These are phyloP conservation scores for Pythium vanterpoolii DNA, from an alignment of 352 stramenopile species.

Conservation along the genomic window DNA sequence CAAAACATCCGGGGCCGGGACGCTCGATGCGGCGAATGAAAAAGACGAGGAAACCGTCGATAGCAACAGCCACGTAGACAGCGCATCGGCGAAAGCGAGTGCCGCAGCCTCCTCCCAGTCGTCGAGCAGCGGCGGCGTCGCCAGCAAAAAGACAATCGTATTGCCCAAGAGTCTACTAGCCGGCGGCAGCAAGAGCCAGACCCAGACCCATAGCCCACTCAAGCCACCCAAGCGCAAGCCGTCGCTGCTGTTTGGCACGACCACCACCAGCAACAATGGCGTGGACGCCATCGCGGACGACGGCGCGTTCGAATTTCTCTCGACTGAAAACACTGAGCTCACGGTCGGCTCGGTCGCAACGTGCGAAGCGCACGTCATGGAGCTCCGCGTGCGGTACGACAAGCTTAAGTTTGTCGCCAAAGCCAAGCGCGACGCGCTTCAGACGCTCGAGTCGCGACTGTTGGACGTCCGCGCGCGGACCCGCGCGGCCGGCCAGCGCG, in stretches of 20 bases:
- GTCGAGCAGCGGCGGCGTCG: no score
- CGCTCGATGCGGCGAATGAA: background rate
- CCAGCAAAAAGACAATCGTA: constrained; percentile 13
- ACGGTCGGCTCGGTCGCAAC: constrained; percentile 53
- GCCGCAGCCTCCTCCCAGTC: background rate
- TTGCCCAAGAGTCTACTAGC: constrained; percentile 1
- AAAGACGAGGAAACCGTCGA: constrained; percentile 3
- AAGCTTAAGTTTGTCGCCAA: constrained; percentile 65
- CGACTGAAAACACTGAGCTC: constrained; percentile 45
- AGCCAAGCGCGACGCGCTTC: constrained; percentile 47
- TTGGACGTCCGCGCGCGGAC: constrained; percentile 47
- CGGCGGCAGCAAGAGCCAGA: background rate
- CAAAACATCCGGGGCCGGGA: constrained; percentile 5
- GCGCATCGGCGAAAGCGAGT: constrained; percentile 1
- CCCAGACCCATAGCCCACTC: constrained; percentile 2
- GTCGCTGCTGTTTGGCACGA: constrained; percentile 10
- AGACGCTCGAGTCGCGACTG: constrained; percentile 56
- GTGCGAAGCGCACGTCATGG: constrained; percentile 57
- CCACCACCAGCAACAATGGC: background rate
- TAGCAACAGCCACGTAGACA: background rate
- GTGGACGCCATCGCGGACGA: constrained; percentile 21
- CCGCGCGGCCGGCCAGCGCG: constrained; percentile 40
- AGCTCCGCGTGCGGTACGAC: constrained; percentile 72
- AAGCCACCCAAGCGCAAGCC: constrained; percentile 17
- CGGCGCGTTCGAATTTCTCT: constrained; percentile 62